Base-by-base conservation (phyloP, 768 basidiomycete species). In the Leccinellum rugosiceps region DNA sequence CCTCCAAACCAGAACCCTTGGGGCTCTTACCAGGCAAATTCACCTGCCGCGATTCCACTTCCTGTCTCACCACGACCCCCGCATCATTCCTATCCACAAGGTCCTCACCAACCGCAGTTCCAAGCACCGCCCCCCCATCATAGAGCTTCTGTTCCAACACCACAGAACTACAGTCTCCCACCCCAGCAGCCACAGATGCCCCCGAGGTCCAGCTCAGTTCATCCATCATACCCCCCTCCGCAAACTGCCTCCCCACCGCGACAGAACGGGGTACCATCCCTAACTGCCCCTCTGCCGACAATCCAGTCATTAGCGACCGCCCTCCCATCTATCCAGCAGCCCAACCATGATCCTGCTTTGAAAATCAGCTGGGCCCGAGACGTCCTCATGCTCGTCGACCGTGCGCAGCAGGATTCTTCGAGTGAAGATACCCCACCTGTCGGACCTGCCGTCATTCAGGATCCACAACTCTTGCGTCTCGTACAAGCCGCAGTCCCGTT, bases 351-450 rank as follows among this genome's bases (percentile, higher is more conserved):
- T 63, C 86, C 87, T 3, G 68, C 74, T 0, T 77, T 84, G 44
- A 84, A 85, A 63, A 71, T 96, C 6, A 77, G 81, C 26, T 98
- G 94, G 93, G 83, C 84, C 15, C 79, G 90, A 50, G 92, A 96
- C 60, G 89, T 95, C 55, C 71, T 94, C 56, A 82, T 85, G 64
- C 83, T 95, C 57, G 83, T 91, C 54, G 89, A 95, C 52, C 81
- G 84, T 53, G 50, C 61, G 13, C 63, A 71, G 50, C 64, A 78
- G 4, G 70, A 74, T 52, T 71, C 77, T 0, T 58, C 74, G 63
- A 59, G 63, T 8, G 83, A 43, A 11, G 41, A 84, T 44, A 72
- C 77, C 2, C 72, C 77, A 0, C 63, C 80, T 1, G 65, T 70
- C 2, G 87, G 84, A 0, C 83, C 86, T 0, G 74, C 78, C 17